Base-by-base conservation (phyloP, 768 basidiomycete genomes). In the Mycena maculata region DNA sequence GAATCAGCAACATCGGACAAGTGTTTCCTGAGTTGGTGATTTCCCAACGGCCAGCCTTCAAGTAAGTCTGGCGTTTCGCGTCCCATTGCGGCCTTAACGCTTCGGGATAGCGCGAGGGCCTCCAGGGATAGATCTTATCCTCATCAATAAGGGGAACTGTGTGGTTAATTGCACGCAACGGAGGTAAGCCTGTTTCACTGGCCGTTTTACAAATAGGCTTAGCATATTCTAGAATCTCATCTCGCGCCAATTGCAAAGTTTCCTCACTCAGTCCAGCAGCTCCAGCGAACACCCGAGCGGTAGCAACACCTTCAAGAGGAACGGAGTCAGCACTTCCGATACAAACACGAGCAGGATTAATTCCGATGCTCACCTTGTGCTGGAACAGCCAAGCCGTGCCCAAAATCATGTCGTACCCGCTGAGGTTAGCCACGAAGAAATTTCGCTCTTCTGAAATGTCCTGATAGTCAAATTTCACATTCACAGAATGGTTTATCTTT, bases 391-490 rank as follows among this genome's bases (percentile, higher is more conserved):
- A 76, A 0, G 73, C 74, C 0, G 74, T 75, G 2, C 77, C 69
- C 0, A 78, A 63, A 13, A 76, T 74, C 2, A 75, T 20, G 18
- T 81, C 71, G 30, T 80, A 78, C 5, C 55, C 65, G 0, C 76
- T 69, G 1, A 79, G 2, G 44, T 79, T 79, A 0, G 68, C 67
- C 4, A 79, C 59, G 39, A 79, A 65, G n/a, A 79, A 77, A 0
- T 61, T 27, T 1, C 69, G 44, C 1, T 59, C 38, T 8, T 55
- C 45, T 0, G 53, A 28, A 0, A 75, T 76, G 0, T 47, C 28
- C 27, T 73, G 62, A 45, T 45, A 75, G 18, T 44, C 42, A 4
- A 76, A 27, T 18, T 33, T 38, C 18, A 30, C 74, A 1, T 39
- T n/a, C n/a, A n/a, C n/a, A n/a, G n/a, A n/a, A n/a, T n/a, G n/a